These are phyloP conservation scores for Pseudocercospora macadamiae DNA, from an alignment of 2,329 filamentous ascomycete species.

Conservation along the genomic window DNA sequence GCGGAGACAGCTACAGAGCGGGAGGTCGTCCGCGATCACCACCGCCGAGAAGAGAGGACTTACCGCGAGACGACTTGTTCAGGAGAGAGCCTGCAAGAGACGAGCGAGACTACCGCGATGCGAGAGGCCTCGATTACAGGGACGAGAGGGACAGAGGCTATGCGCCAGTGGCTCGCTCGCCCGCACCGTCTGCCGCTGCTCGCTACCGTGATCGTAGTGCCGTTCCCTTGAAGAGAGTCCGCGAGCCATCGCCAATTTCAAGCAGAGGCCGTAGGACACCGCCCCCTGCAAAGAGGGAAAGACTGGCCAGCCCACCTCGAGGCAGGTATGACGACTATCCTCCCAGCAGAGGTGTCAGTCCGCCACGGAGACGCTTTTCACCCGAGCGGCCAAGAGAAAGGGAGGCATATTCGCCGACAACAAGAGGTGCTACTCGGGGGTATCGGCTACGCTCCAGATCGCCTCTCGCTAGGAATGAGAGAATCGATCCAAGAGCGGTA, in stretches of 20 bases:
- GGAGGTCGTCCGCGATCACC: conserved; percentile 38
- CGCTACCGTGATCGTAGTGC: conserved; percentile 49
- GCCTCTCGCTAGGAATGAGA: conserved; percentile 55
- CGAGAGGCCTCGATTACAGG: conserved; percentile 36
- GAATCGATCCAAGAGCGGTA: conserved; percentile 51
- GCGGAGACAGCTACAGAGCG: conserved; percentile 41
- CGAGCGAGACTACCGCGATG: conserved; percentile 32
- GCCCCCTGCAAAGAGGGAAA: conserved; percentile 44
- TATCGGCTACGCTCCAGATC: conserved; percentile 58
- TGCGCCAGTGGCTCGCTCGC: conserved; percentile 38
- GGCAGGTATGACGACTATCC: conserved; percentile 51
- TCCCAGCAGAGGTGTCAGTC: conserved; percentile 40
- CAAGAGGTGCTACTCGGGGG: conserved; percentile 36
- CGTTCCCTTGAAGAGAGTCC: conserved; percentile 45
- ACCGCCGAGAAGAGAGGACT: conserved; percentile 37
- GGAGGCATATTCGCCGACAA: conserved; percentile 33
- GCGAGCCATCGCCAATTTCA: conserved; percentile 51
- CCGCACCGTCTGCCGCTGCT: conserved; percentile 32
- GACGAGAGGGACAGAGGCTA: conserved; percentile 36
- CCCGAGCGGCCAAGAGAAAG: conserved; percentile 42
- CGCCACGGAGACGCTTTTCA: conserved; percentile 47
- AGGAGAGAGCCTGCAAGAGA: conserved; percentile 40
- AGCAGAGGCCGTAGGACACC: conserved; percentile 51
- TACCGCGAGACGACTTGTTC: conserved; percentile 41
- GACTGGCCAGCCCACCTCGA: conserved; percentile 44